Percentiles rank a stretch among this genome's conserved stretches.
Conservation (phyloP, 495 filamentous ascomycete genomes). For the Lindgomyces ingoldianus region DNA sequence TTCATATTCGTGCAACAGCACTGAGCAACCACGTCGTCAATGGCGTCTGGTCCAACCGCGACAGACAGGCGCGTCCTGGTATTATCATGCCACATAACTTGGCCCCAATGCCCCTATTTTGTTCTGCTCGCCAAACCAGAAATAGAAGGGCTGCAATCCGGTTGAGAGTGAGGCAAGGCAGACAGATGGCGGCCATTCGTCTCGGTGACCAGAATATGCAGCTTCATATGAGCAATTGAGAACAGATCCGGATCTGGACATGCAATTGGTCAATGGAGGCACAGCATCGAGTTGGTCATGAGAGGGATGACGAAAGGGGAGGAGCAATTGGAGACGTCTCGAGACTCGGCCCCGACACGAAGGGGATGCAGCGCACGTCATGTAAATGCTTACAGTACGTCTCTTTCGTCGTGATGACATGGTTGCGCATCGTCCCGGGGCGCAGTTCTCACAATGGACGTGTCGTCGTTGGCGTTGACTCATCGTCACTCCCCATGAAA, state of each 20-base stretch:
- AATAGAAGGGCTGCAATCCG: constrained; percentile 4
- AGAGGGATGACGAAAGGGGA: too few relatives aligned
- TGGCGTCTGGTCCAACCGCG: constrained; percentile 3
- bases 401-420: too few relatives aligned
- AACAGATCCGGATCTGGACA: neutral
- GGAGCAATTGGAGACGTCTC: too few relatives aligned
- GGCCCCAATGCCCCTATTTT: neutral
- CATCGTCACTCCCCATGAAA: too few relatives aligned
- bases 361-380: too few relatives aligned
- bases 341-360: too few relatives aligned
- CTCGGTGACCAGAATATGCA: neutral
- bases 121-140: constrained; percentile 24
- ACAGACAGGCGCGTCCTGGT: constrained; percentile 13
- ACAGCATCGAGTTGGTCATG: too few relatives aligned
- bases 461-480: too few relatives aligned
- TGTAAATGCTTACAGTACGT: too few relatives aligned
- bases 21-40: constrained; percentile 21
- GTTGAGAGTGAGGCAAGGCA: constrained; percentile 1
- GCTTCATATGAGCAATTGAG: neutral
- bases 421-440: too few relatives aligned
- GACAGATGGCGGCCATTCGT: neutral
- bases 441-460: too few relatives aligned
- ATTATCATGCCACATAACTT: constrained; percentile 2
- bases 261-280: too few relatives aligned
- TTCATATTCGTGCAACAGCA: constrained; percentile 17